Conservation (phyloP, 352 stramenopile genomes). For the Thalassiosira livingstoniorum region DNA sequence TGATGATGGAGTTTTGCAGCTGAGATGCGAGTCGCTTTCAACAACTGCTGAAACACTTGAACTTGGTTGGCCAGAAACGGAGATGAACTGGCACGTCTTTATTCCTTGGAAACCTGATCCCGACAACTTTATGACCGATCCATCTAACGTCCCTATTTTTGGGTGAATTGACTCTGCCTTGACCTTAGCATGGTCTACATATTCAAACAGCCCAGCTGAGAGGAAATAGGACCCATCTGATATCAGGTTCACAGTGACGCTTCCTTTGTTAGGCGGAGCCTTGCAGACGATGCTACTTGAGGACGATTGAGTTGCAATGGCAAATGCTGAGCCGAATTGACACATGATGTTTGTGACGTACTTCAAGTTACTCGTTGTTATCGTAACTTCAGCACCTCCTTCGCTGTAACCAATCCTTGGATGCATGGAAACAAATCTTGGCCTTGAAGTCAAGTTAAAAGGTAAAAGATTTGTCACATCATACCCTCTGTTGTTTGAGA, state of each 20-base stretch:
- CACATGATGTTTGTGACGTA: slow-evolving; percentile 56
- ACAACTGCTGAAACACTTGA: slow-evolving; percentile 28
- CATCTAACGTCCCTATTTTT: slow-evolving; percentile 42
- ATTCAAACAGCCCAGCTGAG: slow-evolving; percentile 54
- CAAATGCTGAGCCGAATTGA: slow-evolving; percentile 49
- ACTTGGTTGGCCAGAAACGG: slow-evolving; percentile 30
- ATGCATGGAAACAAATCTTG: slow-evolving; percentile 59
- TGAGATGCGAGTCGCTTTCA: slow-evolving; percentile 37
- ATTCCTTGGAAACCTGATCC: slow-evolving; percentile 45
- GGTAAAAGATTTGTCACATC: slow-evolving; percentile 38
- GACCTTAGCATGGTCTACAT: slow-evolving; percentile 42
- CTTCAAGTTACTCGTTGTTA: slow-evolving; percentile 63
- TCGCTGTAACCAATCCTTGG: slow-evolving; percentile 54
- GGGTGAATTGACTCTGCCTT: slow-evolving; percentile 48
- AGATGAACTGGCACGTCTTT: slow-evolving; percentile 60
- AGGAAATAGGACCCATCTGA: slow-evolving; percentile 44
- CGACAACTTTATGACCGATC: slow-evolving; percentile 39
- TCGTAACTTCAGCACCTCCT: slow-evolving; percentile 58
- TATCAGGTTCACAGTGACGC: slow-evolving; percentile 47
- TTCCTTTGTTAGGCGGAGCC: slow-evolving; percentile 39
- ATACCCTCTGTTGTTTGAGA: slow-evolving; percentile 63
- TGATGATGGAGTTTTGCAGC: slow-evolving; percentile 38
- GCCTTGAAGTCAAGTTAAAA: slow-evolving; percentile 51
- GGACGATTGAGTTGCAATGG: slow-evolving; percentile 37
- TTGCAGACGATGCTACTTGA: slow-evolving; percentile 58